These are phyloP conservation scores for Penicillium arizonense DNA, from an alignment of 495 filamentous ascomycete species.

Conservation along the genomic window DNA sequence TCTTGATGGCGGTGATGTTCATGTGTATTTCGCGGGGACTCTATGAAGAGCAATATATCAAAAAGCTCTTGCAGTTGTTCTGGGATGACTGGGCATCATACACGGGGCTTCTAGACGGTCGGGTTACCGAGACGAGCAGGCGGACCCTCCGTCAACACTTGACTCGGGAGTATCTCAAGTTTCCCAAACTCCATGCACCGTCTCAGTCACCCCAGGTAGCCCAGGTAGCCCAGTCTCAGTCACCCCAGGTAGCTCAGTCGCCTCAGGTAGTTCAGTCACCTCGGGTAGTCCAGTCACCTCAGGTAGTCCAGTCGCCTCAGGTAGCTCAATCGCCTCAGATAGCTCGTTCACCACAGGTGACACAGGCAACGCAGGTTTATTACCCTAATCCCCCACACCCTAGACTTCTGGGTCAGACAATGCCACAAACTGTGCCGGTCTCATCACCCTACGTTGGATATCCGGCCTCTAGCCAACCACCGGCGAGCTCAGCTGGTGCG, in stretches of 20 bases:
- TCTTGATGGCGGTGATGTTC: constrained; percentile 8
- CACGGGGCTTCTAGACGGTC: background rate
- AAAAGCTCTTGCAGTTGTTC: background rate
- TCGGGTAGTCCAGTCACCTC: too few relatives aligned
- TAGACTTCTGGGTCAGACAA: background rate
- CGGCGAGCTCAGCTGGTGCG: background rate
- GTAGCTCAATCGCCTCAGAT: too few relatives aligned
- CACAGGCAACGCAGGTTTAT: too few relatives aligned
- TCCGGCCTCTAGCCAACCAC: background rate
- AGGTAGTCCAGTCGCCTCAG: too few relatives aligned
- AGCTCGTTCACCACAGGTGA: too few relatives aligned
- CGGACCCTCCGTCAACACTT: background rate
- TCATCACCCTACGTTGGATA: background rate
- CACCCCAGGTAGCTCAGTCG: too few relatives aligned
- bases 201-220: background rate
- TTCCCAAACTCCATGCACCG: background rate
- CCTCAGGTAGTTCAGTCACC: too few relatives aligned
- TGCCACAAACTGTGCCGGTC: background rate
- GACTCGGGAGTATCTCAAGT: background rate
- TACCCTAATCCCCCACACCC: background rate
- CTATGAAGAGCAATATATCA: background rate
- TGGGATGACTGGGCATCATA: background rate
- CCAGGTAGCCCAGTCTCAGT: too few relatives aligned
- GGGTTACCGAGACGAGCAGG: background rate
- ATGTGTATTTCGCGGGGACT: background rate